phyloP scores from a whole-genome alignment of 2,329 filamentous ascomycete species.

The Colletotrichum higginsianum region DNA sequence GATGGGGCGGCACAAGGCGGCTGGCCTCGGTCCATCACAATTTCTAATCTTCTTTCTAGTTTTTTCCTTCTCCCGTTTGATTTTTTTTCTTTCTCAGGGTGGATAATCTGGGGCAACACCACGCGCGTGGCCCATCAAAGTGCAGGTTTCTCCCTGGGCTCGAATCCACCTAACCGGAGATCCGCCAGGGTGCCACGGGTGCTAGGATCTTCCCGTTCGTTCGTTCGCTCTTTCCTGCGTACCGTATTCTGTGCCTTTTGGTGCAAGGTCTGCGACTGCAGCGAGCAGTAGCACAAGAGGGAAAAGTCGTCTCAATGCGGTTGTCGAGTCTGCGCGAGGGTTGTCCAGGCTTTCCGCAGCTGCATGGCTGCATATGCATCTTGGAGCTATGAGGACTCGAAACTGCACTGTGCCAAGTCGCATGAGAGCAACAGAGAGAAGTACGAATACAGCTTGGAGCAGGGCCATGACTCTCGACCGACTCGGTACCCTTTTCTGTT shows the following conservation, averaged over 20 bases:
- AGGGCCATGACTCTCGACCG: constrained; percentile 4
- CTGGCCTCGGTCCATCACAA: constrained; percentile 30
- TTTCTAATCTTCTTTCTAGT: not conserved
- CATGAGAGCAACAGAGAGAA: not conserved
- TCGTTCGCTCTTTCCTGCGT: not conserved
- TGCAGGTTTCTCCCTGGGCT: not conserved
- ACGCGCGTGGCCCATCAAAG: constrained; percentile 26
- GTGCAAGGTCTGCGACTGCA: not conserved
- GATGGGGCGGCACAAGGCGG: constrained; percentile 29
- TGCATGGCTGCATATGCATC: not conserved
- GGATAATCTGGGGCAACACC: constrained; percentile 39
- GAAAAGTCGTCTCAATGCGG: not conserved
- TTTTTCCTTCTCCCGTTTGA: not conserved
- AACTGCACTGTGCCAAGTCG: not conserved
- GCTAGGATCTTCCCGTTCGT: constrained; percentile 38
- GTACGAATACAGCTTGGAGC: not conserved
- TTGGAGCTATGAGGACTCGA: not conserved
- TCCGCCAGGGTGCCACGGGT: constrained; percentile 28
- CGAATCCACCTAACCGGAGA: constrained; percentile 28
- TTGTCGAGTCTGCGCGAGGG: not conserved
- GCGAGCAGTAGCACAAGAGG: not conserved
- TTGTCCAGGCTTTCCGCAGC: not conserved
- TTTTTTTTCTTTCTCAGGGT: constrained; percentile 3
- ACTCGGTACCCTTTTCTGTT: not conserved
- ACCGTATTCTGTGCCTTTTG: not conserved